Evolutionary conservation across 768 basidiomycete species (phyloP).

Genomic region (Psilocybe subaeruginosa): DNA sequence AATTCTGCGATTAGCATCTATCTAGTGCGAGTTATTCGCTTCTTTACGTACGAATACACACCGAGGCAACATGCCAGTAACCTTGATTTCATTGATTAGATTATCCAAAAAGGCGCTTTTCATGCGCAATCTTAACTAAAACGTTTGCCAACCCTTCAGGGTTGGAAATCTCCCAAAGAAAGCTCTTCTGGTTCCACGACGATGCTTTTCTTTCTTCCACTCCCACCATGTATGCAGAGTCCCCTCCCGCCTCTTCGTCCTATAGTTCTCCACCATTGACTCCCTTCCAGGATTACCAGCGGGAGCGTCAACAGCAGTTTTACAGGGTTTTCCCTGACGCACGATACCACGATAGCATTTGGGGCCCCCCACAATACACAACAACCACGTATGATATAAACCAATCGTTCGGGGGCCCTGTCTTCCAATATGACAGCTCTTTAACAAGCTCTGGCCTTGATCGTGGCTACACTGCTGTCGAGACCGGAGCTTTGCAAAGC

Average conservation of each 20-base stretch:
- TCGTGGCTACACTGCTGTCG: constrained; percentile 2
- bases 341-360: background rate
- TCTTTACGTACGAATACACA: constrained; percentile 5
- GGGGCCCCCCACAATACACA: background rate
- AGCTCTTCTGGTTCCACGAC: constrained; percentile 8
- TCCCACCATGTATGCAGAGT: background rate
- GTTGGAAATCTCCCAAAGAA: constrained; percentile 10
- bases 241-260: background rate
- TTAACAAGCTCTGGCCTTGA: background rate
- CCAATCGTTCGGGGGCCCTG: background rate
- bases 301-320: background rate
- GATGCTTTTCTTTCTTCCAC: constrained; percentile 9
- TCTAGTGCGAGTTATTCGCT: background rate
- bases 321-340: constrained; percentile 1
- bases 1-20: background rate
- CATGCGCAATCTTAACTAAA: constrained; percentile 7
- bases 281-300: background rate
- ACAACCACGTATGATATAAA: background rate
- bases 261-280: background rate
- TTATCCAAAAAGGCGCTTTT: constrained; percentile 12
- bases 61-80: constrained; percentile 10
- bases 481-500: background rate
- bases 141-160: constrained; percentile 6
- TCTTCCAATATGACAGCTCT: background rate
- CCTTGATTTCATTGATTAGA: constrained; percentile 18